Conservation (phyloP, 176 grass and related monocot genomes). For the Ananas comosus region DNA sequence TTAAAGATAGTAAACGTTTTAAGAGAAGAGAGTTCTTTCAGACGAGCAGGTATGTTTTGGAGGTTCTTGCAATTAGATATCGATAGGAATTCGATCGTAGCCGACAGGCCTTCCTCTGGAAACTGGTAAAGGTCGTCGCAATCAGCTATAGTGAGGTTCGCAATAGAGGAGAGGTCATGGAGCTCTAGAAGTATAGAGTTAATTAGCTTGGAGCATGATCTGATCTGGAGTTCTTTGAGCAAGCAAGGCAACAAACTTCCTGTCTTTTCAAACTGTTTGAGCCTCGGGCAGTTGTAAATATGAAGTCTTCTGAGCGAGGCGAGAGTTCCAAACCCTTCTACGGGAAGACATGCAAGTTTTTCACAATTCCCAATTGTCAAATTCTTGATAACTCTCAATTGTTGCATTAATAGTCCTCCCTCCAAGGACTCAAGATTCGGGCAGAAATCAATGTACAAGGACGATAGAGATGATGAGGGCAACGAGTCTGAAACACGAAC, state of each 20-base stretch:
- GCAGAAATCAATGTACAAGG: conserved; percentile 46
- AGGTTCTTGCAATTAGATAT: conserved; percentile 41
- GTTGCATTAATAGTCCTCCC: conserved; percentile 36
- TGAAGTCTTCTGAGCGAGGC: conserved; percentile 43
- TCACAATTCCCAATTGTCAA: conserved; percentile 53
- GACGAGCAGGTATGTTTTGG: conserved; percentile 27
- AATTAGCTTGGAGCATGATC: conserved; percentile 39
- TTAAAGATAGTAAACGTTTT: conserved; percentile 31
- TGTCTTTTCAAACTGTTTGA: conserved; percentile 18
- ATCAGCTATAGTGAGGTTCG: conserved; percentile 25
- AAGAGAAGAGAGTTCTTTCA: conserved; percentile 33
- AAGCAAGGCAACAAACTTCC: not conserved
- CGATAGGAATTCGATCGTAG: conserved; percentile 34
- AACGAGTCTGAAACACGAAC: conserved; percentile 17
- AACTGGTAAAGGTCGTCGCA: conserved; percentile 42
- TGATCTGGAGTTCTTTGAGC: conserved; percentile 47
- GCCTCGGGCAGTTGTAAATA: conserved; percentile 44
- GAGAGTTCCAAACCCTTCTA: conserved; percentile 47
- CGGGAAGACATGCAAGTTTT: conserved; percentile 40
- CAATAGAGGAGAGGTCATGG: conserved; percentile 25
- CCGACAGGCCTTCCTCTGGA: conserved; percentile 37
- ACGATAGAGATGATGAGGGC: conserved; percentile 26
- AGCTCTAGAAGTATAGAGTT: conserved; percentile 40
- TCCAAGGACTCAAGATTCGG: conserved; percentile 50
- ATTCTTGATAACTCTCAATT: conserved; percentile 28